phyloP scores from a whole-genome alignment of 1,139 yeast species.

The Debaryomyces sp. region DNA sequence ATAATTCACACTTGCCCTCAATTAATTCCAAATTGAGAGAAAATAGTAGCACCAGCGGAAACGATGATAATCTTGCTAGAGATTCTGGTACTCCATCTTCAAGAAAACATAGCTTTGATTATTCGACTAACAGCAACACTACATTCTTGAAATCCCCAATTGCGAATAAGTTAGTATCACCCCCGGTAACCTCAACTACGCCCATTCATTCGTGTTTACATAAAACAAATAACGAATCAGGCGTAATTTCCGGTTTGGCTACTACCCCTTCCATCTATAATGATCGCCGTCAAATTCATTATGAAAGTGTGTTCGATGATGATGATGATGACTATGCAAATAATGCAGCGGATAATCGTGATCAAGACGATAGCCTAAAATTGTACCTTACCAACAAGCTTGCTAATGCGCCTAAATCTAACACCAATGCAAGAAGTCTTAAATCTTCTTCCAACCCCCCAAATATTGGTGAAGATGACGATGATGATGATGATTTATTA shows the following conservation, averaged over 20 bases:
- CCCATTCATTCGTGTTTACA: slow-evolving; percentile 25
- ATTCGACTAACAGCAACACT: slow-evolving; percentile 18
- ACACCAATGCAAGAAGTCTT: slow-evolving; percentile 1
- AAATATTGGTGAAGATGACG: slow-evolving; percentile 46
- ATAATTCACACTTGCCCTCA: slow-evolving; percentile 39
- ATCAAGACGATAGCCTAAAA: background rate
- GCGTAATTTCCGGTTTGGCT: slow-evolving; percentile 34
- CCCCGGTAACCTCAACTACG: slow-evolving; percentile 26
- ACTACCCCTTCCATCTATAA: slow-evolving; percentile 40
- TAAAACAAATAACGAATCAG: slow-evolving; percentile 8
- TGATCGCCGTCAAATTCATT: slow-evolving; percentile 33
- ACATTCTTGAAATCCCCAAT: slow-evolving; percentile 19
- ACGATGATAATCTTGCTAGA: slow-evolving; percentile 17
- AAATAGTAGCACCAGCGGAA: slow-evolving; percentile 23
- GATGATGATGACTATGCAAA: slow-evolving; percentile 37
- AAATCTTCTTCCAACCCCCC: slow-evolving; percentile 9
- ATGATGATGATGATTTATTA: slow-evolving; percentile 72
- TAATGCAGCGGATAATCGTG: slow-evolving; percentile 3
- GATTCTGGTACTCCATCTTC: slow-evolving; percentile 18
- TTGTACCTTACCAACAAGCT: slow-evolving; percentile 1
- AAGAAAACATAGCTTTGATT: slow-evolving; percentile 5
- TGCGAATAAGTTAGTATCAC: slow-evolving; percentile 18
- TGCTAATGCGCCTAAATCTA: background rate
- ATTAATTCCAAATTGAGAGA: slow-evolving; percentile 47
- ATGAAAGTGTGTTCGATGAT: slow-evolving; percentile 55